Base-by-base conservation (phyloP, 768 basidiomycete species). In the Leccinum disarticulatum region DNA sequence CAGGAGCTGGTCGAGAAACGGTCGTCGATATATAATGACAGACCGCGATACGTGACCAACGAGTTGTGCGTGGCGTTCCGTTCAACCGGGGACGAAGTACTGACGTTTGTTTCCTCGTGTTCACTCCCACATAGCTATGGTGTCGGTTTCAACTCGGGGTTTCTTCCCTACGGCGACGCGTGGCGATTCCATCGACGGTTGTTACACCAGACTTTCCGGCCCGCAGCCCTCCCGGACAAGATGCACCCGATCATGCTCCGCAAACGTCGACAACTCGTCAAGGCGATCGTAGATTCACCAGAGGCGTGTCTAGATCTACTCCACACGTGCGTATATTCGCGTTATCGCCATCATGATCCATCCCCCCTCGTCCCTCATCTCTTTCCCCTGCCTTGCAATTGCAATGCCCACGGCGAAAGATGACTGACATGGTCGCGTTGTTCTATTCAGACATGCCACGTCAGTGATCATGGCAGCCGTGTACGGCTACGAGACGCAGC, bases 401-500 rank as follows among this genome's bases (percentile, higher is more conserved):
- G 30, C 9, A 36, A 36, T 7, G 36, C 14, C 36, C 15, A n/a
- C 38, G 6, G 38, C 38, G 38, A 17, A 17, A 41, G 3, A 41
- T 41, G 2, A 15, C 17, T 41, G 41, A 41, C 41, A 14, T 10
- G 4, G 41, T 41, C 41, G 9, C 41, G 6, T 41, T 4, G 14
- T 41, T n/a, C 17, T 33, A 3, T 17, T 28, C 30, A 60, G 63
- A 14, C 55, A 49, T 57, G 52, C 59, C 47, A 36, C 65, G 64
- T 59, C 75, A 66, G 71, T 77, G 52, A 64, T 70, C 35, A 52
- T 66, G 19, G 30, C 47, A 19, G 48, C 33, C 43, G 35, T 60
- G 36, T 64, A 68, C 7, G 60, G 56, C 11, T 61, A 61, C 31
- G 60, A 61, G 10, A 36, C 48, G 0, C n/a, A 30, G n/a, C 46